Base-by-base conservation (phyloP, 306 rosid genomes). In the Inga leiocalycina region DNA sequence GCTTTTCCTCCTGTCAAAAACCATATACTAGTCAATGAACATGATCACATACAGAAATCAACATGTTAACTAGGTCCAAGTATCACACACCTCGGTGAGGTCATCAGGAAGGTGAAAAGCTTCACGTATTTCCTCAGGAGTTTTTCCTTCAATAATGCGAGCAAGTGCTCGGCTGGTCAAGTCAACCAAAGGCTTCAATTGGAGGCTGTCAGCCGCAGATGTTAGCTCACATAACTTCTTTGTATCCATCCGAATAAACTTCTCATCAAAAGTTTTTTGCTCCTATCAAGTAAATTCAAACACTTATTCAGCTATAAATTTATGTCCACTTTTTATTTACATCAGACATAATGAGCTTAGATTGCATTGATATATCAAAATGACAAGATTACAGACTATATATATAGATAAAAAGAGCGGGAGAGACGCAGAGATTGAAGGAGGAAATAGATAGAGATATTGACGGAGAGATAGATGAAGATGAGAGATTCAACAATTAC, bases 31-130 rank as follows among this genome's bases (percentile, higher is more conserved):
- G 70, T 87, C 73, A 90, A 82, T 77, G 24, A 71, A 77, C 56
- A 39, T 44, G n/a, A 14, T 71, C n/a, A 48, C 45, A 82, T 71
- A 76, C 30, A 30, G 17, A 34, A 77, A 24, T 69, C 51, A 74
- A 80, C 79, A 54, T 71, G 76, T 9, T 52, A 56, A 78, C 48
- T 79, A 79, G 34, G 68, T 8, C 44, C 65, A 57, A 79, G 74
- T 71, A 80, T 80, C 67, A 79, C 88, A 76, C 73, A 91, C 98
- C 97, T 94, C 97, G 5, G 98, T 94, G 41, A 94, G 97, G 70
- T 94, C 98, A 83, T 94, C 98, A 30, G 98, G 97, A 81, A 94
- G 84, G 85, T 94, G 97, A 90, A 94, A 94, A 69, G 97, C 90
- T 83, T 92, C 96, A 24, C 98, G 91, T 49, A 94, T 94, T 89